phyloP scores from a whole-genome alignment of 306 rosid species.

The Cucumis cinereus region DNA sequence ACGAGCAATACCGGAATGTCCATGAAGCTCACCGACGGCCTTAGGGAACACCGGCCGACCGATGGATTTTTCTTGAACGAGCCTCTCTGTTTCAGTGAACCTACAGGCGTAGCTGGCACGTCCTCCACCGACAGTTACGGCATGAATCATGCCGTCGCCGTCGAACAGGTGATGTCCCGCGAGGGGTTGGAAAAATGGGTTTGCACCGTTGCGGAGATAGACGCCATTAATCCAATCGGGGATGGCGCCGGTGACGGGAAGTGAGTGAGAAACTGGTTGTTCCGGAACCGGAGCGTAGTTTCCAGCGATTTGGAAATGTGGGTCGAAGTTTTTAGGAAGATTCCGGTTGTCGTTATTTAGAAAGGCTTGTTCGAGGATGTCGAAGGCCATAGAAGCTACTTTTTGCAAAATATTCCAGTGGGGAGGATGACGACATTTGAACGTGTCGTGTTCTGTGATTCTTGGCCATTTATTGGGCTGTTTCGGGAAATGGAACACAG shows the following conservation, averaged over 20 bases:
- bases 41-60: neutral
- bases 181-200: neutral
- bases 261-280: neutral
- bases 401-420: constrained; percentile 1
- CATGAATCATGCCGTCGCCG: constrained; percentile 8
- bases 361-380: neutral
- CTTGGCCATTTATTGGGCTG: neutral
- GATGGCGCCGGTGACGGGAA: neutral
- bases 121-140: neutral
- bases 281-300: constrained; percentile 6
- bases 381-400: neutral
- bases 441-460: neutral
- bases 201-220: constrained; percentile 3
- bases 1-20: constrained; percentile 3
- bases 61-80: neutral
- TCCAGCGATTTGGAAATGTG: constrained; percentile 1
- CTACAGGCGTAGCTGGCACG: neutral
- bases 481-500: neutral
- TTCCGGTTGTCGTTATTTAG: neutral
- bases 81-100: neutral
- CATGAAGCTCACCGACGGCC: constrained; percentile 2
- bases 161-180: neutral
- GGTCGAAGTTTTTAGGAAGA: constrained; percentile 1
- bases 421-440: neutral
- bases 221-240: constrained; percentile 1